A percentile compares a stretch with the other conserved stretches of the same genome.
These are phyloP conservation scores for Poronia punctata DNA, from an alignment of 495 filamentous ascomycete genomes.

Conservation along the genomic window DNA sequence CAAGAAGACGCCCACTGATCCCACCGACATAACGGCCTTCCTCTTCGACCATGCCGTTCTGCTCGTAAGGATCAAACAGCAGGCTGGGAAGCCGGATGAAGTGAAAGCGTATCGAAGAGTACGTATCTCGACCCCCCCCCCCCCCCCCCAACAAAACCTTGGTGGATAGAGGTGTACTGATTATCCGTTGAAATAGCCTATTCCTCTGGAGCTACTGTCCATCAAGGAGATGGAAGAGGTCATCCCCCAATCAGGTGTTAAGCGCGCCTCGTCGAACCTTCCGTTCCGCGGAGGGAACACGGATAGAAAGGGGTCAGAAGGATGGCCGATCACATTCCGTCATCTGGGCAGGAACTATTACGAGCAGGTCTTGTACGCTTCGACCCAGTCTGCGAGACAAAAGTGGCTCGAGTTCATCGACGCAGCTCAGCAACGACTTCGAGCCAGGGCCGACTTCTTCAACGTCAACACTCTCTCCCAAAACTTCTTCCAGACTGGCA, in stretches of 20 bases:
- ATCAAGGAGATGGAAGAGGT: constrained; percentile 97
- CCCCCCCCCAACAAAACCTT: neutral
- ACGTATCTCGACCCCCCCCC: constrained; percentile 11
- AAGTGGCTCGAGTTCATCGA: constrained; percentile 98
- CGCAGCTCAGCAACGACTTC: constrained; percentile 74
- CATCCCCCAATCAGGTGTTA: constrained; percentile 74
- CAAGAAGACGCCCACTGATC: constrained; percentile 85
- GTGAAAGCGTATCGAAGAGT: constrained; percentile 84
- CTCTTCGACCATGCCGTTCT: constrained; percentile 95
- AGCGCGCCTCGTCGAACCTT: constrained; percentile 83
- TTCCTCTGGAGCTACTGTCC: constrained; percentile 86
- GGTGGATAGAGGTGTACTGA: constrained; percentile 12
- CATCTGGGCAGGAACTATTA: constrained; percentile 97
- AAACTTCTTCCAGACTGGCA: constrained; percentile 72
- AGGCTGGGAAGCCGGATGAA: constrained; percentile 84
- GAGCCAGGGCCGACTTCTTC: constrained; percentile 86
- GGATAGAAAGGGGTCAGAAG: constrained; percentile 57
- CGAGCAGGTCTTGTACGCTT: constrained; percentile 83
- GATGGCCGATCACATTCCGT: constrained; percentile 93
- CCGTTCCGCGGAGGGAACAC: constrained; percentile 51
- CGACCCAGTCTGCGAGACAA: constrained; percentile 67
- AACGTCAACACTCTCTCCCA: constrained; percentile 80
- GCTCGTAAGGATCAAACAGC: constrained; percentile 77
- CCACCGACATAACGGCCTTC: constrained; percentile 84
- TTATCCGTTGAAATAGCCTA: constrained; percentile 49